Evolutionary conservation across 495 filamentous ascomycete genomes (phyloP), one percentile per base, ranked within the genome.

Genomic region (Penicillium cataractarum): DNA sequence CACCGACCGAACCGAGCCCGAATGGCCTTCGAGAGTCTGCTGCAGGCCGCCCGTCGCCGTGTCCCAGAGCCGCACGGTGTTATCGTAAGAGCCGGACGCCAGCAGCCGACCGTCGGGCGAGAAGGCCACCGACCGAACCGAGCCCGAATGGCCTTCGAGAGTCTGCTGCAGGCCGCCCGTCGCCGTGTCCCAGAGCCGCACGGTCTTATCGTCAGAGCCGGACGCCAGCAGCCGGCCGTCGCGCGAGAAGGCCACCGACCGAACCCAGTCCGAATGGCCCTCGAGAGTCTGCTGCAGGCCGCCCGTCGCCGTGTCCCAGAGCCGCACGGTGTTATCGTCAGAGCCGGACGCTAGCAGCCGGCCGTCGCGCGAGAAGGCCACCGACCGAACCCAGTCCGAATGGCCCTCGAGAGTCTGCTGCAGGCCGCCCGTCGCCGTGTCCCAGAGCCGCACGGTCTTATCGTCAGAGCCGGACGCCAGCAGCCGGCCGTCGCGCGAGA

Each of bases 41-140:
- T 48, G 35, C 0, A 51, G 19, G 1, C 17, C 15, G 0, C 73
- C 71, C 4, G 57, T 68, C 19, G 35, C 53, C 9, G 64, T 6
- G 64, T 80, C 69, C 77, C 76, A 78, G 33, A 79, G 65, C 59
- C 61, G 60, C 27, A 80, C 58, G 6, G 62, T 74, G 3, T 53
- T 27, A 52, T 78, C 73, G 6, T 31, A 19, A 21, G 69, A 71
- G 40, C 63, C 70, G 6, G 71, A 77, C 7, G 71, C 76, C 4
- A 79, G 8, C 21, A 55, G 56, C 49, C 64, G 52, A 56, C 61
- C 48, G 58, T 74, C 59, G 9, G 62, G 62, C 37, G 68, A 70
- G 70, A 76, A 78, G 5, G 61, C 67, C 2, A 61, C 53, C 19
- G 63, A 61, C 17, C 2, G 5, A 22, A 58, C 53, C 33, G 44